These are phyloP conservation scores for Termitomyces sp. DNA, from an alignment of 768 basidiomycete genomes.

Conservation along the genomic window DNA sequence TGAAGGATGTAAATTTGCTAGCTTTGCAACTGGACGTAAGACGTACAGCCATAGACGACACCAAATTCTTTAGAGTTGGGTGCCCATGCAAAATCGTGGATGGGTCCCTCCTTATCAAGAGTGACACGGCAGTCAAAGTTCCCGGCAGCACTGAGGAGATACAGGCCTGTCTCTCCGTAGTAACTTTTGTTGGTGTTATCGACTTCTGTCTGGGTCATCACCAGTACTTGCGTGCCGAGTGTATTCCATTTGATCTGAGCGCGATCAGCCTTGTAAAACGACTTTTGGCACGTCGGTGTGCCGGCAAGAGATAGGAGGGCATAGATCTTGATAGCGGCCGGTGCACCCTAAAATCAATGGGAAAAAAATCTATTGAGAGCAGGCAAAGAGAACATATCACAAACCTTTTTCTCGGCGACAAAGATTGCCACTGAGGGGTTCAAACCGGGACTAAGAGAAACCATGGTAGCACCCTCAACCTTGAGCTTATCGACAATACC, in stretches of 20 bases:
- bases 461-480: slow-evolving; percentile 76
- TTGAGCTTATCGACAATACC: slow-evolving; percentile 78
- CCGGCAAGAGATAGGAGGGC: slow-evolving; percentile 56
- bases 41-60: slow-evolving; percentile 94
- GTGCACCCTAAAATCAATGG: slow-evolving; percentile 59
- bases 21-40: neutral
- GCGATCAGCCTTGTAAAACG: slow-evolving; percentile 94
- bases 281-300: slow-evolving; percentile 78
- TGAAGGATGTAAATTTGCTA: slow-evolving; percentile 1
- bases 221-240: slow-evolving; percentile 85
- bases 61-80: slow-evolving; percentile 96
- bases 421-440: slow-evolving; percentile 92
- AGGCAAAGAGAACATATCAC: slow-evolving; percentile 10
- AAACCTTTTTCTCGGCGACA: slow-evolving; percentile 87
- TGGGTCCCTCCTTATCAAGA: slow-evolving; percentile 93
- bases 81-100: slow-evolving; percentile 95
- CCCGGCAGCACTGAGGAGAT: slow-evolving; percentile 86
- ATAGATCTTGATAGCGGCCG: slow-evolving; percentile 84
- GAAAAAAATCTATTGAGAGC: neutral
- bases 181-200: slow-evolving; percentile 97
- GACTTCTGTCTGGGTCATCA: slow-evolving; percentile 93
- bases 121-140: slow-evolving; percentile 89
- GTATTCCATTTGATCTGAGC: slow-evolving; percentile 95
- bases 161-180: slow-evolving; percentile 96
- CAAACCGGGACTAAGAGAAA: slow-evolving; percentile 76